Evolutionary conservation across 2,329 filamentous ascomycete genomes (phyloP), one percentile per base, ranked within the genome.

Genomic region (Beauveria sp.): DNA sequence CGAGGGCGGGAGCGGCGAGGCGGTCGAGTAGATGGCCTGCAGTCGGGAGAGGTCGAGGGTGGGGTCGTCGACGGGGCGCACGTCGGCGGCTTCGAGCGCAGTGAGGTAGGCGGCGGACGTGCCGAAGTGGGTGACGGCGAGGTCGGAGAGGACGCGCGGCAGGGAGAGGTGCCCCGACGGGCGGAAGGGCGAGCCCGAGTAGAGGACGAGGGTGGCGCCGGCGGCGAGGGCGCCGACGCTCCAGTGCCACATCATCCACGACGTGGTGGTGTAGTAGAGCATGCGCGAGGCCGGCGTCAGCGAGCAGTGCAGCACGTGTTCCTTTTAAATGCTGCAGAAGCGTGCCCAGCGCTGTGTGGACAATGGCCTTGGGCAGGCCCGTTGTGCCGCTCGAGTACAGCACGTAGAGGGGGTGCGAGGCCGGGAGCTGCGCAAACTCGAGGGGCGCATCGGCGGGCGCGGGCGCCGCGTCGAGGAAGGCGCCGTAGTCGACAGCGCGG

Each of bases 221-320:
- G 86, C 87, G 10, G 93, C 90, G 4, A 98, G 85, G 6, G 88
- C 91, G 1, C 91, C 93, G 22, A 97, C 84, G 46, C 93, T 87
- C 93, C 93, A 98, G 73, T 98, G 93, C 92, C 93, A 97, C 93
- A 98, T 98, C 93, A 99, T 98, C 95, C 93, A 97, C 0, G 91
- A 96, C 12, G 89, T 92, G 3, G 93, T 97, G 1, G 92, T 96
- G 77, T 93, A 97, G 77, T 97, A 97, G 73, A 97, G 90, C 70
- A 97, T 81, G 22, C 88, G 83, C 47, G 92, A 90, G 2, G 80
- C 78, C 0, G 87, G 82, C 9, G 82, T 80, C 65, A 99, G 86
- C 24, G 92, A 91, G 72, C 89, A 90, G 71, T 98, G 93, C 3
- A 98, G 80, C 52, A 88, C 82, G 71, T 96, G 93, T 72, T 98